Base-by-base conservation (phyloP, 306 rosid species). In the Cicer judaicum region DNA sequence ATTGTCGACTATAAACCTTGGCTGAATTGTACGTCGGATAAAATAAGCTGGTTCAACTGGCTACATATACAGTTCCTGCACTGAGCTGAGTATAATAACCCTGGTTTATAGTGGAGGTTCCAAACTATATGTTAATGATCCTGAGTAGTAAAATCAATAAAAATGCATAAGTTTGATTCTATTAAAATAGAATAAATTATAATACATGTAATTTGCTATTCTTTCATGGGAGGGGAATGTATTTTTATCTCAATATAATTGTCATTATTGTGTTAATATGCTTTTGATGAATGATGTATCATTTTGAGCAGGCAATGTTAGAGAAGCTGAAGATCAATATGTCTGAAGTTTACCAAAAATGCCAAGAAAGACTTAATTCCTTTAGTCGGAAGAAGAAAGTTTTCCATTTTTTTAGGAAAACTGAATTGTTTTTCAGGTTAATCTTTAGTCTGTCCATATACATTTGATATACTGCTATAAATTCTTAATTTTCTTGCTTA, bases 341-440 rank as follows among this genome's bases (percentile, higher is more conserved):
- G 85, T 43, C 64, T 9, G 88, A 88, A 18, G 83, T 94, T 68
- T 81, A 66, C 65, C 85, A 75, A 49, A 88, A 83, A 83, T 94
- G 99, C 70, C 65, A 71, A 56, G 95, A 88, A 6, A 85, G 79
- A 73, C 64, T 94, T 52, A 69, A 70, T 64, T 85, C 91, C 3
- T 85, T 82, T 68, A 69, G 60, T 59, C 84, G 76, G 86, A 92
- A 83, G 88, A 93, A 84, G 87, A 87, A 87, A 66, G 19, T 81
- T 52, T 74, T 73, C 39, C 60, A 56, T 50, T 0, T 65, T 71
- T 80, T 94, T 43, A 92, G 78, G 80, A 73, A 16, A 70, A 79
- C 82, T 14, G 75, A 74, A 68, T 41, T 94, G 62, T 72, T 70
- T 18, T 55, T 54, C 91, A 87, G 97, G 99, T 93, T 69, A 59